Percentiles rank a stretch among this genome's conserved stretches.
These are phyloP conservation scores for Penicillium italicum DNA, from an alignment of 2,329 filamentous ascomycete genomes.

Conservation along the genomic window DNA sequence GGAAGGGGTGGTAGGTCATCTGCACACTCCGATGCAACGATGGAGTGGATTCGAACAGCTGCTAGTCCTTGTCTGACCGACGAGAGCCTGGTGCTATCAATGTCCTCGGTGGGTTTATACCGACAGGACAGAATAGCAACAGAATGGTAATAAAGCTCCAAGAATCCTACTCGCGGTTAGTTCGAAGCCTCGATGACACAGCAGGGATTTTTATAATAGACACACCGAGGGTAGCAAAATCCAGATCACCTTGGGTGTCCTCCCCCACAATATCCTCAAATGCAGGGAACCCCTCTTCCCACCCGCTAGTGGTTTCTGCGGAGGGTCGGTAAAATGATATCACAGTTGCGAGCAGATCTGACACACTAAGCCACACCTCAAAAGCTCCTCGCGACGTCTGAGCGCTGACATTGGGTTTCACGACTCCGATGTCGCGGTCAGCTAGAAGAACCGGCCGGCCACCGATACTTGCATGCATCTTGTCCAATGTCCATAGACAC, in stretches of 20 bases:
- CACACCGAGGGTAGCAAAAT: conserved; percentile 31
- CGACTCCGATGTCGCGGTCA: conserved; percentile 40
- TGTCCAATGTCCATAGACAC: conserved; percentile 43
- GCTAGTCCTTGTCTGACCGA: conserved; percentile 54
- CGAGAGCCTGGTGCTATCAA: conserved; percentile 49
- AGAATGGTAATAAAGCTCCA: conserved; percentile 56
- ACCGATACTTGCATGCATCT: conserved; percentile 42
- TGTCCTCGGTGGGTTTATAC: conserved; percentile 34
- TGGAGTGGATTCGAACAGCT: conserved; percentile 54
- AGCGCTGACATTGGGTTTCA: conserved; percentile 24
- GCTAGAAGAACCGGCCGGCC: conserved; percentile 40
- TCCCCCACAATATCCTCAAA: conserved; percentile 36
- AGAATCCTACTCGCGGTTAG: conserved; percentile 36
- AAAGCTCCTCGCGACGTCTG: conserved; percentile 26
- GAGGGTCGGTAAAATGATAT: conserved; percentile 42
- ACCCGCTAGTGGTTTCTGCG: conserved; percentile 33
- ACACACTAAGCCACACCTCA: conserved; percentile 38
- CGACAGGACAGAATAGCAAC: conserved; percentile 57
- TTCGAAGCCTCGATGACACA: neutral
- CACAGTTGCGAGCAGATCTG: conserved; percentile 36
- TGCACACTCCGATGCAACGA: conserved; percentile 47
- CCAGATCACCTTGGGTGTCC: conserved; percentile 23
- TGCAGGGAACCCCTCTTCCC: conserved; percentile 39
- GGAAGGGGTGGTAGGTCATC: conserved; percentile 51
- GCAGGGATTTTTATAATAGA: neutral